Conservation (phyloP, 169 alveolate genomes). For the Eimeria zaria region DNA sequence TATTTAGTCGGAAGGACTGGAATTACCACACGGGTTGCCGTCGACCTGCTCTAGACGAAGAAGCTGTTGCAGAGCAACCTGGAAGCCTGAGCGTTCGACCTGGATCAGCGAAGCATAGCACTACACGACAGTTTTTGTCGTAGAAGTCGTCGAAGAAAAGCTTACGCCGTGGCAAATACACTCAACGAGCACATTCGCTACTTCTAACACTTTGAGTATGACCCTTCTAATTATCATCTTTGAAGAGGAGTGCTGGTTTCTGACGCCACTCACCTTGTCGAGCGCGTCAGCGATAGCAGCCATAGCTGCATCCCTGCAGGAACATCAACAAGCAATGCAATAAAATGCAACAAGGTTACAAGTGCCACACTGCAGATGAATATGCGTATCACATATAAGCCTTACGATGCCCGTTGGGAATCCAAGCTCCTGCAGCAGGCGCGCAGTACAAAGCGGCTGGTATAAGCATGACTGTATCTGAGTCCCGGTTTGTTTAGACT, state of each 20-base stretch:
- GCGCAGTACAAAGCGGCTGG: not conserved
- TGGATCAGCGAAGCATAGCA: not conserved
- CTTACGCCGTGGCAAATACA: not conserved
- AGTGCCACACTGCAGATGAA: not conserved
- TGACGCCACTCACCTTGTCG: slow-evolving; percentile 17
- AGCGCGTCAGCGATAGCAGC: slow-evolving; percentile 41
- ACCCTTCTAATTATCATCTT: not conserved
- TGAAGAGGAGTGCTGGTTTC: not conserved
- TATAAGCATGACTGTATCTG: not conserved
- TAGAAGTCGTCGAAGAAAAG: not conserved
- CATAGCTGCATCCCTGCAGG: slow-evolving; percentile 49
- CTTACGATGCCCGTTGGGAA: slow-evolving; percentile 29
- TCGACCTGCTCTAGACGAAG: slow-evolving; percentile 34
- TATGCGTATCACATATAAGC: not conserved
- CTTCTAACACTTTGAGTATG: not conserved
- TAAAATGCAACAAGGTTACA: not conserved
- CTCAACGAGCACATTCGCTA: not conserved
- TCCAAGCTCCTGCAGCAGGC: slow-evolving; percentile 20
- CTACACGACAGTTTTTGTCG: not conserved
- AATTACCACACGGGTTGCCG: not conserved
- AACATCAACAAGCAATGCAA: not conserved
- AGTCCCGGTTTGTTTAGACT: not conserved
- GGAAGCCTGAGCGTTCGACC: slow-evolving; percentile 57
- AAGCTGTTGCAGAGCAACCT: slow-evolving; percentile 16
- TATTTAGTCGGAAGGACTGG: not conserved